Base-by-base conservation (phyloP, 192 early-diverging fungal genomes). In the Podila epicladia region DNA sequence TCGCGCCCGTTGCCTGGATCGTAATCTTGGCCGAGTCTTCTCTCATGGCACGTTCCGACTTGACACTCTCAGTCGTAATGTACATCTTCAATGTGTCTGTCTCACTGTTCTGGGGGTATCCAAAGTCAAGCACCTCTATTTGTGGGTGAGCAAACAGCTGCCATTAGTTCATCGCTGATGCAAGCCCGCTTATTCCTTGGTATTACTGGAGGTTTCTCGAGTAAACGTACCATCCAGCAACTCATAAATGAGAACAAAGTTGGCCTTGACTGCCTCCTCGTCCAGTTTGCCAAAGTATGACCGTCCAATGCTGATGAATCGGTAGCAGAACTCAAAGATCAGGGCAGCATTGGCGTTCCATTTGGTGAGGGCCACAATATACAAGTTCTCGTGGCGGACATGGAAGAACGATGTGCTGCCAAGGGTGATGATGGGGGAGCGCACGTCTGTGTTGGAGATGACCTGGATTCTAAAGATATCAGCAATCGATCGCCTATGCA, bases 401-500 rank as follows among this genome's bases (percentile, higher is more conserved):
- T 99, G 97, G 87, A 97, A 97, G 84, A 97, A 99, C 31, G 94
- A 93, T 7, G 94, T 95, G 57, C 93, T 92, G 31, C 95, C 96
- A 37, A 98, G 82, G 1, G 94, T 97, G 38, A 92, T 91, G 60
- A 97, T 94, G n/a, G 98, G 97, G 17, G 93, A 93, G 28, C 91
- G 92, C 4, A 94, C 86, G 60, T 95, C 90, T 13, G 95, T 93
- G 45, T 93, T 94, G 26, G 97, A 94, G 68, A 98, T 96, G 62
- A 97, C 96, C 67, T 98, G 96, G 65, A 99, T 97, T 49, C 98
- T 92, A 86, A 99, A 99, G 57, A 98, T 89, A 80, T 99, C 98
- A 20, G 95, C 93, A 41, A 95, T 89, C 24, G 96, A 97, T 33
- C 98, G 97, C 74, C 95, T 95, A 67, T 22, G 69, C 58, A 62